These are phyloP conservation scores for Phellopilus nigrolimitatus DNA, from an alignment of 1,284 basidiomycete genomes.

Conservation along the genomic window DNA sequence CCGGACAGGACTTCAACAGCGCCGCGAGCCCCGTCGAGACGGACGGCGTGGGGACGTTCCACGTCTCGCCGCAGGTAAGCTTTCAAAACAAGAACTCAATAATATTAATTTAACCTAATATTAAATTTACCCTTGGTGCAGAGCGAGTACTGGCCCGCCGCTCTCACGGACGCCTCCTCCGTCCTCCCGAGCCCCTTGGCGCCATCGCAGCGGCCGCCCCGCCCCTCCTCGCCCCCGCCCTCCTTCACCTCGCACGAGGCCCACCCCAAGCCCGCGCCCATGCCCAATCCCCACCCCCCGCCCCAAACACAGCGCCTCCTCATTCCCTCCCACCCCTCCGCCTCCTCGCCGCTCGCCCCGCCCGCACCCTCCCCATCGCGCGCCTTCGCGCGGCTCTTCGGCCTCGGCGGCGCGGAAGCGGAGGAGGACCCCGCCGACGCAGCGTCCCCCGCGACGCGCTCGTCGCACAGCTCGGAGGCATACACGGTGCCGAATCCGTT, in stretches of 20 bases:
- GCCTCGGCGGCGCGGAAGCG: no score
- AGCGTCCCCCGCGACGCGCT: not conserved
- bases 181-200: not conserved
- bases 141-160: constrained; percentile 11
- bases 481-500: constrained; percentile 18
- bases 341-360: constrained; percentile 4
- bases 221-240: not conserved
- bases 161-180: constrained; percentile 7
- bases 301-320: constrained; percentile 3
- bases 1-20: constrained; percentile 19
- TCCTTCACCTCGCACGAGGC: not conserved
- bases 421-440: not conserved
- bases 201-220: not conserved
- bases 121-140: not conserved
- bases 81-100: no score
- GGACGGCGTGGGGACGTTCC: constrained; percentile 8
- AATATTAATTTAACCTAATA: no score
- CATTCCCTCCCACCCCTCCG: not conserved
- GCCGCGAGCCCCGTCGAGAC: constrained; percentile 11
- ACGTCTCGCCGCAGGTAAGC: no score
- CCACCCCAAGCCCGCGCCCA: not conserved
- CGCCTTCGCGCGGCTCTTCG: no score
- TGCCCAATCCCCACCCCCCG: not conserved
- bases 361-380: not conserved
- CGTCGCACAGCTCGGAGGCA: constrained; percentile 14